Percentiles rank a stretch among this genome's conserved stretches.
Evolutionary conservation across 2,329 filamentous ascomycete genomes (phyloP).

Genomic region (Colletotrichum godetiae): DNA sequence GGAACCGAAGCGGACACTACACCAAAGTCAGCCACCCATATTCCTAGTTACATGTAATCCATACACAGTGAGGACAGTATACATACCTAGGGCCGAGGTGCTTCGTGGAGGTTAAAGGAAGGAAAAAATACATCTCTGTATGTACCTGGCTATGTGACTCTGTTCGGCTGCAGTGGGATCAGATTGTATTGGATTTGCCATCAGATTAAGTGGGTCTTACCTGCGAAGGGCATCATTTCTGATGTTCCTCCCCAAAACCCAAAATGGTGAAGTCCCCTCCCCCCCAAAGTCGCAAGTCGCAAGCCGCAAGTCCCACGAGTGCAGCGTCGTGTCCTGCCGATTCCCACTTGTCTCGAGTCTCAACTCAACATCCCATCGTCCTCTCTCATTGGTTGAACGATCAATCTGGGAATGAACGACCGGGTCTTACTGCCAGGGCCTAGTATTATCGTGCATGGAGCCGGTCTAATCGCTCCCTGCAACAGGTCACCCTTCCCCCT

Average conservation of each 20-base stretch:
- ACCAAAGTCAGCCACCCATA: not conserved
- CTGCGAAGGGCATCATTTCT: not conserved
- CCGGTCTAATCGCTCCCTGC: constrained; percentile 13
- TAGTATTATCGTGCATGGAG: constrained; percentile 23
- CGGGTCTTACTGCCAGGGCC: constrained; percentile 18
- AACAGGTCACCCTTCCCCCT: constrained; percentile 3
- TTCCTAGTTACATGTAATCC: not conserved
- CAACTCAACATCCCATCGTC: constrained; percentile 4
- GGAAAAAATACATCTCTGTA: not conserved
- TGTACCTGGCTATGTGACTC: not conserved
- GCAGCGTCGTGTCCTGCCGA: constrained; percentile 7
- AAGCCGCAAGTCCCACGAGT: not conserved
- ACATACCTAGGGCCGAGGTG: not conserved
- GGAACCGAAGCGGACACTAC: not conserved
- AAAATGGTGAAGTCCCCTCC: not conserved
- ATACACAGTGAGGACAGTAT: not conserved
- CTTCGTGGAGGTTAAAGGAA: not conserved
- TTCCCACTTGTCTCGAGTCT: constrained; percentile 23
- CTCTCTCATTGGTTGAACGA: constrained; percentile 6
- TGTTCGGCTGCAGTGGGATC: not conserved
- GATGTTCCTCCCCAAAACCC: not conserved
- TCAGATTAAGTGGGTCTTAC: not conserved
- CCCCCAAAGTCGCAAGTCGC: not conserved
- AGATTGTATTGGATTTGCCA: not conserved
- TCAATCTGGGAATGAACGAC: constrained; percentile 10